Conservation (phyloP, 148 eudicot genomes). For the Gaultheria prostrata region DNA sequence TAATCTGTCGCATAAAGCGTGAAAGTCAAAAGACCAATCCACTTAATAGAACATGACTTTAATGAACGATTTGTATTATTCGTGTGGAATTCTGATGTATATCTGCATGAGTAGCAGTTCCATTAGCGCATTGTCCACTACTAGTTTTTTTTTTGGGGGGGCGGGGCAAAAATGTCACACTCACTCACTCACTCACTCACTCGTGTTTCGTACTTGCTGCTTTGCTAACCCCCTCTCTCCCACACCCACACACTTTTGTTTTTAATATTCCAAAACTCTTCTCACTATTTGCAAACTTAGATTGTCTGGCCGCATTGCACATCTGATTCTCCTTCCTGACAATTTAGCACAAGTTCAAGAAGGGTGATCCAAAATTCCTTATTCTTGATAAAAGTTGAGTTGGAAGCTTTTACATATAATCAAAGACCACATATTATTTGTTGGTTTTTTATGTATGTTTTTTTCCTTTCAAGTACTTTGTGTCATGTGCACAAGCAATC, state of each 20-base stretch:
- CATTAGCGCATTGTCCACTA: neutral
- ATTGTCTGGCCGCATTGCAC: too few relatives aligned
- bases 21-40: too few relatives aligned
- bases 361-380: neutral
- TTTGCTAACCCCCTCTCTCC: neutral
- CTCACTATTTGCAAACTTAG: too few relatives aligned
- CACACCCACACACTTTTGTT: too few relatives aligned
- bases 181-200: constrained; percentile 4
- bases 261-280: too few relatives aligned
- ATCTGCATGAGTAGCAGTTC: too few relatives aligned
- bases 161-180: neutral
- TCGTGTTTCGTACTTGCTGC: neutral
- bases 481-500: neutral
- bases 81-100: too few relatives aligned
- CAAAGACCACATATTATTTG: neutral
- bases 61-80: too few relatives aligned
- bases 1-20: too few relatives aligned
- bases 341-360: neutral
- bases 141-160: neutral
- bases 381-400: neutral
- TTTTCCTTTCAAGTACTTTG: neutral
- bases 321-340: too few relatives aligned
- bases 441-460: too few relatives aligned
- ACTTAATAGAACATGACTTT: too few relatives aligned
- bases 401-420: neutral